Conservation (phyloP, 176 grass and related monocot species). For the Lolium multiflorum region DNA sequence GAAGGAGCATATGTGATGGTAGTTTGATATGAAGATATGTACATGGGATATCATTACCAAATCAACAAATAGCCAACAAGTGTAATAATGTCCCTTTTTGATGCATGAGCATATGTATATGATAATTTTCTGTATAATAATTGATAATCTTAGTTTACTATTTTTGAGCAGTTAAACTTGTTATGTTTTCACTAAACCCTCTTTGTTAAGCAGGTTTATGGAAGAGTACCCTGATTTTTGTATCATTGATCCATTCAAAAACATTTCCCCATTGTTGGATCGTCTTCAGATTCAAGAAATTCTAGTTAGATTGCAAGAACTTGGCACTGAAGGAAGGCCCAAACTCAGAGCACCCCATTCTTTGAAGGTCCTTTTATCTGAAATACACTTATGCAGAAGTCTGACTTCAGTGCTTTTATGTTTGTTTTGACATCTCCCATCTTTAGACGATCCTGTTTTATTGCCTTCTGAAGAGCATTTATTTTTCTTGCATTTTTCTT, state of each 20-base stretch:
- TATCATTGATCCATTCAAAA: constrained; percentile 77
- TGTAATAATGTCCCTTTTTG: not conserved
- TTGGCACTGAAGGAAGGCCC: constrained; percentile 44
- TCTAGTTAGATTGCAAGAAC: constrained; percentile 69
- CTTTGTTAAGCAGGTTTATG: constrained; percentile 62
- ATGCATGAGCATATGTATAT: constrained; percentile 10
- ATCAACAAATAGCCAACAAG: constrained; percentile 29
- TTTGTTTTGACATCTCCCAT: constrained; percentile 1
- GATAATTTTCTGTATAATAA: not conserved
- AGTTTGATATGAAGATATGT: not conserved
- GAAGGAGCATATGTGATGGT: too few relatives aligned
- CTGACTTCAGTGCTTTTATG: not conserved
- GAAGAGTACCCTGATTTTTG: constrained; percentile 68
- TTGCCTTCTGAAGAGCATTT: not conserved
- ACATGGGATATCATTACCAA: not conserved
- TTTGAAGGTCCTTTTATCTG: constrained; percentile 69
- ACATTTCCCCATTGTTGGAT: constrained; percentile 87
- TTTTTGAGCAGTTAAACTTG: not conserved
- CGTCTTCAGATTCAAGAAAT: constrained; percentile 90
- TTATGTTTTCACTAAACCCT: constrained; percentile 34
- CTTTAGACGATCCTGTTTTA: not conserved
- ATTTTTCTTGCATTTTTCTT: not conserved
- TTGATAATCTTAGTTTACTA: not conserved
- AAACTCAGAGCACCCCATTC: constrained; percentile 78
- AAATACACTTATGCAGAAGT: constrained; percentile 18